These are phyloP conservation scores for Jamesozyma rosinii DNA, from an alignment of 805 yeast species.

Conservation along the genomic window DNA sequence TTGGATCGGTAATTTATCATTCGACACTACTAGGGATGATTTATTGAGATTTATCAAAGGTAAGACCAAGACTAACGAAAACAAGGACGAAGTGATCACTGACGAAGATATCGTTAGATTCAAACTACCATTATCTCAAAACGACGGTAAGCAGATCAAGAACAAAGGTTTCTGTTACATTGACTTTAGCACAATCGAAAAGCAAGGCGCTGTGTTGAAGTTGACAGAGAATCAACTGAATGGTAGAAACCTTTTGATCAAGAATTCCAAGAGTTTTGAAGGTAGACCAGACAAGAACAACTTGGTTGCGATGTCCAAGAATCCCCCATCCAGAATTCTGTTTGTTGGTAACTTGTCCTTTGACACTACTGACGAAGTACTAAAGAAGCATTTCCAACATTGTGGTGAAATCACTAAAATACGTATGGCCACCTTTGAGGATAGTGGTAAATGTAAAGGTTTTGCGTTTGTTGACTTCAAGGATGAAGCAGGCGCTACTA, in stretches of 20 bases:
- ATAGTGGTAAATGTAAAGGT: conserved; percentile 92
- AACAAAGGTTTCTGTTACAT: conserved; percentile 81
- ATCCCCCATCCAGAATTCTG: conserved; percentile 80
- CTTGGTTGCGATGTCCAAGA: conserved; percentile 44
- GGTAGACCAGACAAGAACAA: conserved; percentile 70
- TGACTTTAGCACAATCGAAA: conserved; percentile 57
- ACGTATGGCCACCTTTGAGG: conserved; percentile 98
- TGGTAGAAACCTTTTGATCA: conserved; percentile 80
- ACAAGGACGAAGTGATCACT: conserved; percentile 38
- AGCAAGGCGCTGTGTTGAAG: conserved; percentile 52
- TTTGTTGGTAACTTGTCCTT: conserved; percentile 91
- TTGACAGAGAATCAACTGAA: conserved; percentile 66
- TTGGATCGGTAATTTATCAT: conserved; percentile 91
- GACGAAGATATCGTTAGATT: conserved; percentile 56
- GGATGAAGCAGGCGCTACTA: conserved; percentile 71
- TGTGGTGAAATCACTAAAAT: conserved; percentile 80
- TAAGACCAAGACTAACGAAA: conserved; percentile 40
- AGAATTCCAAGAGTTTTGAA: conserved; percentile 68
- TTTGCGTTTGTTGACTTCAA: conserved; percentile 86
- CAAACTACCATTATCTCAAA: conserved; percentile 62
- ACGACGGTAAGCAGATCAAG: conserved; percentile 48
- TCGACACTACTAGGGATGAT: conserved; percentile 72
- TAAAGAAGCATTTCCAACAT: conserved; percentile 76
- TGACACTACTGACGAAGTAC: conserved; percentile 74
- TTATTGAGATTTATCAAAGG: conserved; percentile 52